phyloP scores from a whole-genome alignment of 768 basidiomycete genomes.

The Leccinum sublutescens region DNA sequence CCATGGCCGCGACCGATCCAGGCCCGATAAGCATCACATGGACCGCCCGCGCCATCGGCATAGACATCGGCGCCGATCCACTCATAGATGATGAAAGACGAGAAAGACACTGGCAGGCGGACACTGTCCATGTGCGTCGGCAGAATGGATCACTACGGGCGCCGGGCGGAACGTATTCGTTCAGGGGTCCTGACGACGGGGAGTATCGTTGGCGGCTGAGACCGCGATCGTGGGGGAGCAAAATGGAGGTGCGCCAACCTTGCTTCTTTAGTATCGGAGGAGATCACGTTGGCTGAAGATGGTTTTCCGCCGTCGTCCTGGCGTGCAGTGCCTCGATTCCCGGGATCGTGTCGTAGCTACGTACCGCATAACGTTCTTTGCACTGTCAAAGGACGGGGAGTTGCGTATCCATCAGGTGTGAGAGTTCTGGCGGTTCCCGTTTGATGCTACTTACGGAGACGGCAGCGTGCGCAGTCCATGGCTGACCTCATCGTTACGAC shows the following conservation, averaged over 20 bases:
- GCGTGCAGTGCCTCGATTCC: conserved; percentile 24
- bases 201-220: conserved; percentile 27
- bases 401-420: conserved; percentile 31
- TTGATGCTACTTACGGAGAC: conserved; percentile 5
- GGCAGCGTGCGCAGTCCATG: conserved; percentile 25
- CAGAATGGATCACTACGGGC: background rate
- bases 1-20: conserved; percentile 8
- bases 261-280: background rate
- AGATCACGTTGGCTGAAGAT: too few relatives aligned
- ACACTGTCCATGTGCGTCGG: conserved; percentile 13
- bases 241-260: conserved; percentile 19
- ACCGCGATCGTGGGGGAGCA: conserved; percentile 11
- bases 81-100: background rate
- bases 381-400: conserved; percentile 32
- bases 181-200: conserved; percentile 23
- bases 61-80: background rate
- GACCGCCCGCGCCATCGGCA: background rate
- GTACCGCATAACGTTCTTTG: conserved; percentile 31
- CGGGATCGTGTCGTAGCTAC: conserved; percentile 28
- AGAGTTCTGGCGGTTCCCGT: background rate
- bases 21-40: conserved; percentile 22
- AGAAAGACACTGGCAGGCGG: background rate
- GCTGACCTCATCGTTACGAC: conserved; percentile 32
- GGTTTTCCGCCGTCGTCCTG: background rate
- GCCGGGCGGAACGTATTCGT: conserved; percentile 12